Percentiles rank a stretch among this genome's conserved stretches.
Conservation (phyloP, 140 eudicot species). For the Erigeron philadelphicus region DNA sequence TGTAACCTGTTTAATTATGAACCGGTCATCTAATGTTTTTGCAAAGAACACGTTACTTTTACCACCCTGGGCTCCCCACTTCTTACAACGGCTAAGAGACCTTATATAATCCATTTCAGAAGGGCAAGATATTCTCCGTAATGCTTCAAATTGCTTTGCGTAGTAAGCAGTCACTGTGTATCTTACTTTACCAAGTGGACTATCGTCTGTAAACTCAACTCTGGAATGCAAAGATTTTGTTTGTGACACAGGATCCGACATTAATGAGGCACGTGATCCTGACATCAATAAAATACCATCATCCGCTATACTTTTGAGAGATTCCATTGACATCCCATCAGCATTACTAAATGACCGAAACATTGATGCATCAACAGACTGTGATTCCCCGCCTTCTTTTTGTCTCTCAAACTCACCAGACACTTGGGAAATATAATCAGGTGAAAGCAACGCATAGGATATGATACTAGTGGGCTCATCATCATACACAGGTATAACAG, state of each 20-base stretch:
- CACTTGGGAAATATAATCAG: conserved; percentile 52
- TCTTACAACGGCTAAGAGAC: conserved; percentile 90
- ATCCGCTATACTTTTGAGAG: conserved; percentile 62
- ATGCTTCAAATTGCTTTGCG: conserved; percentile 74
- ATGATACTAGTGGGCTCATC: conserved; percentile 96
- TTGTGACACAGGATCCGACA: conserved; percentile 55
- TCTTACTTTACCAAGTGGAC: conserved; percentile 71
- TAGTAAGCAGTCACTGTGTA: conserved; percentile 75
- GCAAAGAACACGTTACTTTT: conserved; percentile 94
- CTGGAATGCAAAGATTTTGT: conserved; percentile 66
- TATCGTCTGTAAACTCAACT: conserved; percentile 60
- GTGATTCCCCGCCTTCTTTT: conserved; percentile 45
- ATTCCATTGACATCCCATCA: conserved; percentile 59
- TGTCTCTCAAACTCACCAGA: conserved; percentile 59
- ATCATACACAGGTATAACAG: conserved; percentile 78
- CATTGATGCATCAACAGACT: conserved; percentile 37
- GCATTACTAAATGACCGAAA: conserved; percentile 43
- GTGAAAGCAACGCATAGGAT: conserved; percentile 61
- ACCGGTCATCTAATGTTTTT: conserved; percentile 89
- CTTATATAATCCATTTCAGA: conserved; percentile 74
- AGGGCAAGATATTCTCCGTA: conserved; percentile 89
- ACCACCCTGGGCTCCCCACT: conserved; percentile 99
- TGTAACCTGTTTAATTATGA: conserved; percentile 93
- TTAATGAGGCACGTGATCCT: conserved; percentile 51
- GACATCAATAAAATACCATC: conserved; percentile 56